Percentiles rank a stretch among this genome's conserved stretches.
These are phyloP conservation scores for Sesbania bispinosa DNA, from an alignment of 306 rosid genomes.

Conservation along the genomic window DNA sequence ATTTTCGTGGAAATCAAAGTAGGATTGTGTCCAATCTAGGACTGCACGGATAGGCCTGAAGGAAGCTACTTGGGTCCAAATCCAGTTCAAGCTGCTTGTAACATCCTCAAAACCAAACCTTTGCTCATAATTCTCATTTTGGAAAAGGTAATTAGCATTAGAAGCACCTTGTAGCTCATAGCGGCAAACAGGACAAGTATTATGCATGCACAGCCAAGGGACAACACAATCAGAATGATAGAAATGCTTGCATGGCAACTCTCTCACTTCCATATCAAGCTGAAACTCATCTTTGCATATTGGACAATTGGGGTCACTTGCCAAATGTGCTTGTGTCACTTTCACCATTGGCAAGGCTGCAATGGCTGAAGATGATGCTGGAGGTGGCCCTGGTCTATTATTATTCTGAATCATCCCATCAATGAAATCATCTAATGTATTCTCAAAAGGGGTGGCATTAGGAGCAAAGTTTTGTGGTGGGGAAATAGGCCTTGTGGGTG, in stretches of 20 bases:
- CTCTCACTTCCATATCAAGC: conserved; percentile 49
- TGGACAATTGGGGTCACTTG: conserved; percentile 55
- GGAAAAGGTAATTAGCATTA: background rate
- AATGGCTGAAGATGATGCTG: conserved; percentile 29
- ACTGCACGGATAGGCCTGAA: conserved; percentile 44
- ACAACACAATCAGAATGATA: conserved; percentile 67
- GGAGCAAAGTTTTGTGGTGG: background rate
- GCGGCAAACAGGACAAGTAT: conserved; percentile 76
- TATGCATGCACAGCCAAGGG: conserved; percentile 69
- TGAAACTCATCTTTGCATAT: conserved; percentile 71
- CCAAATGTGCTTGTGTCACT: conserved; percentile 33
- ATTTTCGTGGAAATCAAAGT: conserved; percentile 14
- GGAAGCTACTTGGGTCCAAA: conserved; percentile 43
- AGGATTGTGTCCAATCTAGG: conserved; percentile 36
- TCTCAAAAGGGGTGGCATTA: background rate
- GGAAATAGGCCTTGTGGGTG: background rate
- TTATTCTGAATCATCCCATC: conserved; percentile 13
- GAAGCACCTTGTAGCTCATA: conserved; percentile 29
- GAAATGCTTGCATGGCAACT: conserved; percentile 74
- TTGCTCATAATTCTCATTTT: background rate
- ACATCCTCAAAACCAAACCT: conserved; percentile 27
- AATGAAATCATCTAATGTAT: conserved; percentile 4
- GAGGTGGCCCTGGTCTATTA: conserved; percentile 37
- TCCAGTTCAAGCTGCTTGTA: conserved; percentile 26
- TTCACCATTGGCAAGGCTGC: conserved; percentile 40